These are phyloP conservation scores for Agaricales sp. DNA, from an alignment of 1,284 basidiomycete genomes.

Conservation along the genomic window DNA sequence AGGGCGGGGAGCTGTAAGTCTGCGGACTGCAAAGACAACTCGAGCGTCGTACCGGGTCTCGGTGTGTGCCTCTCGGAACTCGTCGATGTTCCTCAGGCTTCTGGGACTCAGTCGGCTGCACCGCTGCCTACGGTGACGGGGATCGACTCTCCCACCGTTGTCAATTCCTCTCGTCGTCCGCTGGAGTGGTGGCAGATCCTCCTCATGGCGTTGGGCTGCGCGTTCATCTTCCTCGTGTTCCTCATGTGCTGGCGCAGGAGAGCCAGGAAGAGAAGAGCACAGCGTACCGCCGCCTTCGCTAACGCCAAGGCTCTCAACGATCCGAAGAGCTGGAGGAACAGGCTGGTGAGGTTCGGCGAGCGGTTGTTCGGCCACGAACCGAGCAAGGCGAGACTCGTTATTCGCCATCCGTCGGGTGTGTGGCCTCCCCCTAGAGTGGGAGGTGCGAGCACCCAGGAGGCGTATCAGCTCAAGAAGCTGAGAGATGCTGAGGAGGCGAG, in stretches of 20 bases:
- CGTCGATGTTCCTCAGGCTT: conserved; percentile 37
- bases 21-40: conserved; percentile 44
- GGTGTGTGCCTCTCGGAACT: conserved; percentile 72
- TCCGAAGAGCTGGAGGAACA: conserved; percentile 37
- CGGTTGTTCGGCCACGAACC: conserved; percentile 41
- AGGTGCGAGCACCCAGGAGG: conserved; percentile 16
- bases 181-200: conserved; percentile 76
- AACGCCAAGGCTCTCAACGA: conserved; percentile 41
- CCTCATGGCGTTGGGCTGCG: conserved; percentile 70
- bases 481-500: conserved; percentile 38
- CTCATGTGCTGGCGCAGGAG: conserved; percentile 60
- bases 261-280: conserved; percentile 52
- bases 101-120: conserved; percentile 30
- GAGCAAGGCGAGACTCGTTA: conserved; percentile 24
- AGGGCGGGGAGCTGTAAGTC: conserved; percentile 52
- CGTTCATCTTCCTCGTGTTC: conserved; percentile 61
- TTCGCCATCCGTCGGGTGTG: conserved; percentile 30
- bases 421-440: too few species aligned
- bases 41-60: conserved; percentile 50
- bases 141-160: conserved; percentile 32
- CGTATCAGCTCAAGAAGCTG: conserved; percentile 24
- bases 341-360: conserved; percentile 45
- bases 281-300: conserved; percentile 58
- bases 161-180: conserved; percentile 20
- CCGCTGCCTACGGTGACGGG: conserved; percentile 50